A percentile compares a stretch with the other conserved stretches of the same genome.
Evolutionary conservation across 2,329 filamentous ascomycete genomes (phyloP).

Genomic region (Penicillium crustosum): DNA sequence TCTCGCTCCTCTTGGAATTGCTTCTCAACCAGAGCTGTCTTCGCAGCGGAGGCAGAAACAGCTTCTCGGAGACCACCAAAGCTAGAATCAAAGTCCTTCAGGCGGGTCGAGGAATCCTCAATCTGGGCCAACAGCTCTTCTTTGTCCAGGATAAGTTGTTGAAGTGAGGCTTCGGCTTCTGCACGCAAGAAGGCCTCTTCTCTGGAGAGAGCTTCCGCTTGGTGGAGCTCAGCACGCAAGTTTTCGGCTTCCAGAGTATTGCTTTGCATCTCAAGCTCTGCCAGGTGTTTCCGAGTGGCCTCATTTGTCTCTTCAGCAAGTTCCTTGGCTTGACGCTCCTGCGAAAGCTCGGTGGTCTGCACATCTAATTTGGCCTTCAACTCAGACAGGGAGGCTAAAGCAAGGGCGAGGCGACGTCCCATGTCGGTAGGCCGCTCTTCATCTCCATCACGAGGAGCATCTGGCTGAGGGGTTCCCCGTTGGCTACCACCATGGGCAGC

Average conservation of each 20-base stretch:
- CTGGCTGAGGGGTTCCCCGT: constrained; percentile 55
- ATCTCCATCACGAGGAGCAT: constrained; percentile 58
- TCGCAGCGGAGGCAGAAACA: constrained; percentile 74
- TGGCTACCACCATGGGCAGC: constrained; percentile 76
- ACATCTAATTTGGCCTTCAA: constrained; percentile 74
- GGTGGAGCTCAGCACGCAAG: constrained; percentile 80
- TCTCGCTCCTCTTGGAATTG: constrained; percentile 76
- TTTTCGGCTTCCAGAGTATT: constrained; percentile 82
- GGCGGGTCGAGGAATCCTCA: constrained; percentile 64
- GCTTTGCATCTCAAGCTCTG: constrained; percentile 80
- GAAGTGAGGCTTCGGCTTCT: constrained; percentile 71
- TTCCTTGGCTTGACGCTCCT: constrained; percentile 77
- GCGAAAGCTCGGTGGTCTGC: constrained; percentile 68
- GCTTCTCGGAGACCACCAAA: constrained; percentile 75
- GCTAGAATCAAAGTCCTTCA: constrained; percentile 68
- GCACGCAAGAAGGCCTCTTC: constrained; percentile 77
- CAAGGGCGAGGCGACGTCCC: constrained; percentile 76
- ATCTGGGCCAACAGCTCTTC: constrained; percentile 70
- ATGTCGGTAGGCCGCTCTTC: constrained; percentile 69
- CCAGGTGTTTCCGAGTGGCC: constrained; percentile 77
- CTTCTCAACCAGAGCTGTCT: constrained; percentile 71
- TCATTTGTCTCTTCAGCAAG: constrained; percentile 85
- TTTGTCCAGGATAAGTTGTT: constrained; percentile 83
- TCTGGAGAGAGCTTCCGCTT: constrained; percentile 72
- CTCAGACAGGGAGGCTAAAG: constrained; percentile 75